Conservation (phyloP, 2,329 filamentous ascomycete genomes). For the Botrytis hyacinthi region DNA sequence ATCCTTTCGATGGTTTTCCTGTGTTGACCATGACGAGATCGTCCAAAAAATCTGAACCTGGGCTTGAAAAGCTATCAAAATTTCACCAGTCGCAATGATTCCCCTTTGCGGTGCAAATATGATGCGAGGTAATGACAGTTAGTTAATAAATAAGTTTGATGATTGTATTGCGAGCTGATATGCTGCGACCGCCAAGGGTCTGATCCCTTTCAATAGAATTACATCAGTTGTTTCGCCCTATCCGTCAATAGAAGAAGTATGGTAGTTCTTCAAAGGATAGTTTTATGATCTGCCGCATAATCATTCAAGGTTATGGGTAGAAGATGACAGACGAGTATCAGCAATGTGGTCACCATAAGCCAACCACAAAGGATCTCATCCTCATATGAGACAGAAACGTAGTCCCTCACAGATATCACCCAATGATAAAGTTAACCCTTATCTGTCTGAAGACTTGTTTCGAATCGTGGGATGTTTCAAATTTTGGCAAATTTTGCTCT, state of each 20-base stretch:
- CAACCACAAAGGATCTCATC: neutral
- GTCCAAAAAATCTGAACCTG: neutral
- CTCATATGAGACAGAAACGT: neutral
- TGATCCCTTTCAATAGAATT: too few species aligned
- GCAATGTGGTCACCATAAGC: neutral
- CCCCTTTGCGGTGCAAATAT: neutral
- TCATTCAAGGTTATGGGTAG: neutral
- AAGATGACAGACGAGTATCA: neutral
- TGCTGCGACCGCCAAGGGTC: neutral
- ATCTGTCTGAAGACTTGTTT: neutral
- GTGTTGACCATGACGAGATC: slow-evolving; percentile 12
- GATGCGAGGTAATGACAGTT: neutral
- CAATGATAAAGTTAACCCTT: neutral
- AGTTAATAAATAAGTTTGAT: neutral
- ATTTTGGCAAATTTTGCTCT: neutral
- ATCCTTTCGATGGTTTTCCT: slow-evolving; percentile 22
- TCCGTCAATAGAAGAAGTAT: neutral
- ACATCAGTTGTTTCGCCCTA: neutral
- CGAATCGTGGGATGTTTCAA: slow-evolving; percentile 4
- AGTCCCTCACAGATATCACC: neutral
- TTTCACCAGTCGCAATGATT: neutral
- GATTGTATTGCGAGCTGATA: neutral
- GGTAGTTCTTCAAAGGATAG: neutral
- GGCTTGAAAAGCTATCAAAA: neutral
- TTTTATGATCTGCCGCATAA: neutral